Conservation (phyloP, 352 stramenopile genomes). For the Globisporangium carolinianum region DNA sequence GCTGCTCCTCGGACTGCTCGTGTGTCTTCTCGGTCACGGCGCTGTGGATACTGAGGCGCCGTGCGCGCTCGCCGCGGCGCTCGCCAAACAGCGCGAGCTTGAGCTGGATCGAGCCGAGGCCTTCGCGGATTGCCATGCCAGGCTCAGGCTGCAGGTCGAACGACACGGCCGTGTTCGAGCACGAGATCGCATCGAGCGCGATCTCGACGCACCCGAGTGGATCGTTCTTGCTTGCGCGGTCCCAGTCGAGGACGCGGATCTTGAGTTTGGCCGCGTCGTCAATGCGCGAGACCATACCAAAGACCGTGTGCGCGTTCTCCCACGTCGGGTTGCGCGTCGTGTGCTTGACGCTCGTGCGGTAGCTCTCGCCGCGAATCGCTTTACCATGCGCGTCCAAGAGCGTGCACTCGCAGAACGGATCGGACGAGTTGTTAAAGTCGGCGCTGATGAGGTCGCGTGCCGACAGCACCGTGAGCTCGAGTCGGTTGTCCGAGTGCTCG, state of each 20-base stretch:
- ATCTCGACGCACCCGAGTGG: constrained; percentile 41
- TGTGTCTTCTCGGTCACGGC: constrained; percentile 48
- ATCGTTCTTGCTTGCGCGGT: constrained; percentile 47
- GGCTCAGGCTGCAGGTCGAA: constrained; percentile 37
- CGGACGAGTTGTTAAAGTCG: constrained; percentile 54
- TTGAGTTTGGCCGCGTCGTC: constrained; percentile 46
- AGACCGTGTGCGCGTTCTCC: constrained; percentile 56
- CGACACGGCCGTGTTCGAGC: constrained; percentile 40
- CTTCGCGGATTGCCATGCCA: constrained; percentile 34
- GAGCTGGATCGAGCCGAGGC: constrained; percentile 48
- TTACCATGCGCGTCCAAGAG: constrained; percentile 47
- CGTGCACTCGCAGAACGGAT: constrained; percentile 56
- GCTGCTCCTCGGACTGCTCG: constrained; percentile 51
- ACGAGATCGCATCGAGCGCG: constrained; percentile 41
- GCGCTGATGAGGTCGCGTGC: constrained; percentile 45
- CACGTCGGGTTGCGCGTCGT: constrained; percentile 50
- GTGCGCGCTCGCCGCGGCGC: constrained; percentile 39
- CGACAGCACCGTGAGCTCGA: constrained; percentile 53
- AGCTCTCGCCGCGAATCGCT: constrained; percentile 40
- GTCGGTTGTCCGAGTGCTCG: constrained; percentile 62
- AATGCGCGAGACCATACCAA: constrained; percentile 51
- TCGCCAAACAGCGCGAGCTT: constrained; percentile 51
- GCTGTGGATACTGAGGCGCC: constrained; percentile 46
- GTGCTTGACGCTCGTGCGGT: constrained; percentile 44
- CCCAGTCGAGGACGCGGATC: constrained; percentile 46